phyloP scores from a whole-genome alignment of 495 filamentous ascomycete species.

The Aspergillus asperescens region DNA sequence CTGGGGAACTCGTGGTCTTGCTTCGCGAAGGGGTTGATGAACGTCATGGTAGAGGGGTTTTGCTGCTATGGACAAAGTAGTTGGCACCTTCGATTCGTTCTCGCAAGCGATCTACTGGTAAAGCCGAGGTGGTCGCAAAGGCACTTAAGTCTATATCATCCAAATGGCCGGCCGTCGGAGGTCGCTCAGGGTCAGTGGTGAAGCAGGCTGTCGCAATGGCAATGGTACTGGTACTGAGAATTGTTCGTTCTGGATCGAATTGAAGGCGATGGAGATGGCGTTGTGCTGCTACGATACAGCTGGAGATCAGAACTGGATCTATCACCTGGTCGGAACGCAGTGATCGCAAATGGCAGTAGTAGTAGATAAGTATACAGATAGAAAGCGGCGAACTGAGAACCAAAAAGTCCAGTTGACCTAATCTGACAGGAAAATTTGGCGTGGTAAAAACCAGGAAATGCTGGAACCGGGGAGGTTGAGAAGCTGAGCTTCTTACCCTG shows the following conservation, averaged over 20 bases:
- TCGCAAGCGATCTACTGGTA: constrained; percentile 3
- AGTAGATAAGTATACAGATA: constrained; percentile 16
- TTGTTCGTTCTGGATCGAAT: neutral
- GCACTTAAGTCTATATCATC: constrained; percentile 4
- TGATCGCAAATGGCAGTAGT: constrained; percentile 6
- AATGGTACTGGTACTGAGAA: no score
- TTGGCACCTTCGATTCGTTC: neutral
- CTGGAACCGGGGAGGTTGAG: neutral
- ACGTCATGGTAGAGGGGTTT: constrained; percentile 24
- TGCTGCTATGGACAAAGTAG: constrained; percentile 19
- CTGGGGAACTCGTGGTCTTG: constrained; percentile 46
- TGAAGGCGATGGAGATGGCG: neutral
- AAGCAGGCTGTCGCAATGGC: constrained; percentile 15
- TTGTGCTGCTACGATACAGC: constrained; percentile 16
- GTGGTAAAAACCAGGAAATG: neutral
- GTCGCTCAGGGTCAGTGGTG: neutral
- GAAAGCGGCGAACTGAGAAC: constrained; percentile 7
- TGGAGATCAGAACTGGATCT: constrained; percentile 1
- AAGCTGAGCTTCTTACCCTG: constrained; percentile 1
- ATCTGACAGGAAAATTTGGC: constrained; percentile 9
- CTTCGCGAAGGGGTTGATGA: constrained; percentile 49
- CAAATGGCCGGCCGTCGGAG: neutral
- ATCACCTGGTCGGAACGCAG: constrained; percentile 4
- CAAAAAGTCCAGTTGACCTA: constrained; percentile 7
- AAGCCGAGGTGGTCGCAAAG: constrained; percentile 8